Conservation (phyloP, 305 asterid genomes). For the Euphrasia arctica region DNA sequence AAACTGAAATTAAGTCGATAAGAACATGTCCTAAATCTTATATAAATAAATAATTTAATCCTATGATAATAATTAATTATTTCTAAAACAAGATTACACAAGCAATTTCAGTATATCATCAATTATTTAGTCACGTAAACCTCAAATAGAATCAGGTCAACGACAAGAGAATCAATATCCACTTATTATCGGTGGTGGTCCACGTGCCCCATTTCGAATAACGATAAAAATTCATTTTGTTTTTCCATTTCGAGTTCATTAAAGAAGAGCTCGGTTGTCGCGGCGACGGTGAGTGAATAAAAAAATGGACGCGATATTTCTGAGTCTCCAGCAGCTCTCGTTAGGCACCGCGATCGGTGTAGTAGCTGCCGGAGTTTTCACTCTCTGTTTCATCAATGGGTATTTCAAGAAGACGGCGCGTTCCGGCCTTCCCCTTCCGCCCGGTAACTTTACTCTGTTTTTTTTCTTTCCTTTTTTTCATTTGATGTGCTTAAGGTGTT, state of each 20-base stretch:
- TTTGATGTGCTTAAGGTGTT: not conserved
- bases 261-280: not conserved
- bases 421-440: conserved; percentile 43
- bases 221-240: not conserved
- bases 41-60: no score
- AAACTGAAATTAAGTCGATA: no score
- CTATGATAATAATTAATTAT: no score
- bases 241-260: no score
- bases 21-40: no score
- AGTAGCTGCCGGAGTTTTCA: conserved; percentile 42
- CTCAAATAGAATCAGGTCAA: not conserved
- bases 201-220: not conserved
- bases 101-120: no score
- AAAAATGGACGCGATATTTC: conserved; percentile 42
- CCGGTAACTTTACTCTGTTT: conserved; percentile 32
- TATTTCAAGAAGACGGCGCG: conserved; percentile 29
- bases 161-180: not conserved
- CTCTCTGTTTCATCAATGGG: conserved; percentile 38
- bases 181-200: not conserved
- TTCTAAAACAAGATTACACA: no score
- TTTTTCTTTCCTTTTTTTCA: not conserved
- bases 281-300: not conserved
- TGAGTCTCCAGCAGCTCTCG: conserved; percentile 30
- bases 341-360: conserved; percentile 35
- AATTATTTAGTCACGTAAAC: no score